Conservation (phyloP, 75 land plant genomes). For the Sequoiadendron giganteum region DNA sequence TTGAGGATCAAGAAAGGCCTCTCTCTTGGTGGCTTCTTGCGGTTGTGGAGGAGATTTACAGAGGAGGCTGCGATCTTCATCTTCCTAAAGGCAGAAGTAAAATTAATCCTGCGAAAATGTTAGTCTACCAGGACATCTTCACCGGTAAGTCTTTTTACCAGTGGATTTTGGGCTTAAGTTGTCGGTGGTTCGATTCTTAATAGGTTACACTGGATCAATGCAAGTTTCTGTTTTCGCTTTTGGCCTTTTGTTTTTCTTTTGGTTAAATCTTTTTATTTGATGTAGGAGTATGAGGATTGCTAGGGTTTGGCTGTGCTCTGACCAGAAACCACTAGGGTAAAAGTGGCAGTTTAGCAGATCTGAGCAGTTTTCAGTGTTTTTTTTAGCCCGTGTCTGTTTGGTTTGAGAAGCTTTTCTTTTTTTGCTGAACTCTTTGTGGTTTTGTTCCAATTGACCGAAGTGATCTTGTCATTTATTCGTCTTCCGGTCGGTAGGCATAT, state of each 20-base stretch:
- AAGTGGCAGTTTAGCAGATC: background rate
- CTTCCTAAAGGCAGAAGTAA: background rate
- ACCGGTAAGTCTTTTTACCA: conserved; percentile 23
- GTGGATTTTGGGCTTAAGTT: background rate
- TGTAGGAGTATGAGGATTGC: background rate
- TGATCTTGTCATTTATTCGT: too few relatives aligned
- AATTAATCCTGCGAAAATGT: conserved; percentile 16
- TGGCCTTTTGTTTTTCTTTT: too few relatives aligned
- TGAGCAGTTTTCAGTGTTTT: background rate
- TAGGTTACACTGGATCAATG: background rate
- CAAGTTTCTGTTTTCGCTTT: background rate
- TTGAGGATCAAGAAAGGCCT: background rate
- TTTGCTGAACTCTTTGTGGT: background rate
- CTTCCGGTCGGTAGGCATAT: too few relatives aligned
- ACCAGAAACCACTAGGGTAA: background rate
- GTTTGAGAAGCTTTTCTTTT: background rate
- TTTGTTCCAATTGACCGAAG: background rate
- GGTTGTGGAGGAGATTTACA: background rate
- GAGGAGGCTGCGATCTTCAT: background rate
- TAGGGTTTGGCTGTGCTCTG: background rate
- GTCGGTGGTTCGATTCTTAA: background rate
- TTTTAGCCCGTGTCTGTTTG: background rate
- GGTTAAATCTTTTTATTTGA: background rate
- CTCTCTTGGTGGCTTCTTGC: background rate
- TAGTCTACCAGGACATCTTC: conserved; percentile 52